A percentile compares a stretch with the other conserved stretches of the same genome.
These are phyloP conservation scores for Astrothelium subdiscretum DNA, from an alignment of 495 filamentous ascomycete genomes.

Conservation along the genomic window DNA sequence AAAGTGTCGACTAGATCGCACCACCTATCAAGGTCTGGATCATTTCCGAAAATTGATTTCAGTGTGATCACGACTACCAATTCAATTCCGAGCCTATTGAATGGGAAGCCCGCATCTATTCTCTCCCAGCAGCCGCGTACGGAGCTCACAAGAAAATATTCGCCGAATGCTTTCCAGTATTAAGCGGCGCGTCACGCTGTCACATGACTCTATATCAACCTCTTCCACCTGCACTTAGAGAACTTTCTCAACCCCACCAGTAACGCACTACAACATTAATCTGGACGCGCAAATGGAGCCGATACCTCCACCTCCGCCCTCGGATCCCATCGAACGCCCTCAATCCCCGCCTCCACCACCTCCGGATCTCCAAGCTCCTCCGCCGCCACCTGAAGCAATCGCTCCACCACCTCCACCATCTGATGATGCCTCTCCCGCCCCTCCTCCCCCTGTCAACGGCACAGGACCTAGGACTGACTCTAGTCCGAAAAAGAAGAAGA, in stretches of 20 bases:
- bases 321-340: slow-evolving; percentile 31
- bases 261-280: neutral
- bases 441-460: slow-evolving; percentile 25
- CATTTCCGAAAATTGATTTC: no score
- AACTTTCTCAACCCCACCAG: neutral
- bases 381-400: slow-evolving; percentile 28
- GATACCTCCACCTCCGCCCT: slow-evolving; percentile 29
- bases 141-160: no score
- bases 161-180: neutral
- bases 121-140: no score
- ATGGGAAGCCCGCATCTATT: no score
- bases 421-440: slow-evolving; percentile 44
- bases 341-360: slow-evolving; percentile 46
- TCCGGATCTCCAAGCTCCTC: slow-evolving; percentile 34
- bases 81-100: no score
- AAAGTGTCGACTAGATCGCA: no score
- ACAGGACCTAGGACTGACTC: neutral
- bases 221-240: neutral
- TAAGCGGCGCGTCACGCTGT: neutral
- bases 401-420: slow-evolving; percentile 46
- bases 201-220: neutral
- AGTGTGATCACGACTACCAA: no score
- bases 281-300: neutral
- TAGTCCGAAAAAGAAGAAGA: slow-evolving; percentile 41
- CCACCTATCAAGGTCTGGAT: no score